Base-by-base conservation (phyloP, 2,329 filamentous ascomycete genomes). In the Fusarium nematophilum region DNA sequence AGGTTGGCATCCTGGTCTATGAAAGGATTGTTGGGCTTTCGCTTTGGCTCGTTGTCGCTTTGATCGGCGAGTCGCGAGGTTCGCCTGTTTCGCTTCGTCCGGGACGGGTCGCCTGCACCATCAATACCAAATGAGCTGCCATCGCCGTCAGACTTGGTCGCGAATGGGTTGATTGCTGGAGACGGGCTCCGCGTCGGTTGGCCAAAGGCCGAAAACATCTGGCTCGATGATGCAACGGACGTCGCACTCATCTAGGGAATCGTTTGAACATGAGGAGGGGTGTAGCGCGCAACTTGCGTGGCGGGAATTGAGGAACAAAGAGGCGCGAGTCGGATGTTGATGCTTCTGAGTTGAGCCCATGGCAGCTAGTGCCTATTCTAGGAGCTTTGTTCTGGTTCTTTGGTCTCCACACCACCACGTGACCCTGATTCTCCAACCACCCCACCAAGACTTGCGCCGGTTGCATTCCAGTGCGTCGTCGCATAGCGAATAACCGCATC, bases 181-280 rank as follows among this genome's bases (percentile, higher is more conserved):
- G 74, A 69, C 62, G 70, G 66, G 64, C 67, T 70, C 62, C 70
- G 66, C 71, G 73, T 71, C 66, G 73, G 68, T 64, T 73, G 72
- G 62, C 71, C 68, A 55, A 76, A 71, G 49, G 72, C 62, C 54
- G 75, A 73, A 70, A 74, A 73, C 75, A 78, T 78, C 67, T 72
- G 69, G 67, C 62, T 71, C 66, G 74, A 75, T 72, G 74, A 74
- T 75, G 75, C 76, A 76, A 76, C 74, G 56, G 58, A 59, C 65
- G 75, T 76, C 73, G 75, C 76, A 73, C 68, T 72, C 75, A 76
- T 70, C 73, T 66, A 65, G 53, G 57, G 50, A 61, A 57, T 69
- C 59, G 69, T 68, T 69, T 68, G 67, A 62, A 67, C 75, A 78
- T 78, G 68, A 59, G 65, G 60, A 59, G 60, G 26, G 58, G 34